phyloP scores from a whole-genome alignment of 2,329 filamentous ascomycete species.

The Hymenoscyphus fraxineus region DNA sequence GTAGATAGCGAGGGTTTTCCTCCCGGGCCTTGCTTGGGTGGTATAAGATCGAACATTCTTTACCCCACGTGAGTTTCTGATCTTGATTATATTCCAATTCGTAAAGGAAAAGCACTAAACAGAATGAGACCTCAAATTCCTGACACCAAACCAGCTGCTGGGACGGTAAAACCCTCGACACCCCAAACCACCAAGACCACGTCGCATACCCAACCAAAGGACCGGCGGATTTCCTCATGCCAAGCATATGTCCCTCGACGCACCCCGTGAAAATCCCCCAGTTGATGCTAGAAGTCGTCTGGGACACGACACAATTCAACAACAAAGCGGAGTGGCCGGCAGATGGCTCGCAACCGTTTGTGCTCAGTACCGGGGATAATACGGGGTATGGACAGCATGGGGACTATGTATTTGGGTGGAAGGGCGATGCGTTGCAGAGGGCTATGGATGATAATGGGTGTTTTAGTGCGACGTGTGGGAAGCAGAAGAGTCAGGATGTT shows the following conservation, averaged over 20 bases:
- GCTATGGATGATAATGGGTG: constrained; percentile 45
- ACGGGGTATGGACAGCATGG: constrained; percentile 47
- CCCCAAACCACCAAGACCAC: constrained; percentile 21
- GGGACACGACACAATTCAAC: constrained; percentile 42
- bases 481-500: constrained; percentile 41
- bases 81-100: not conserved
- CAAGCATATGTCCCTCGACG: constrained; percentile 25
- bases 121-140: constrained; percentile 36
- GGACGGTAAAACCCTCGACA: constrained; percentile 24
- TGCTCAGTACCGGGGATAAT: constrained; percentile 43
- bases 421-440: constrained; percentile 46
- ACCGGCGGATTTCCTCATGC: constrained; percentile 35
- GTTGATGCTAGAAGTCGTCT: constrained; percentile 51
- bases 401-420: constrained; percentile 51
- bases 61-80: constrained; percentile 42
- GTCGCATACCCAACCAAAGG: constrained; percentile 29
- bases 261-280: constrained; percentile 47
- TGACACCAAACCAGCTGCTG: constrained; percentile 39
- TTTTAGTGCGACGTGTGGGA: constrained; percentile 45
- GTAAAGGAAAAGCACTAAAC: not conserved
- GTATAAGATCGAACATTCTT: constrained; percentile 50
- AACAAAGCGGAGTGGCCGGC: constrained; percentile 43
- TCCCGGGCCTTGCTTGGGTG: constrained; percentile 47
- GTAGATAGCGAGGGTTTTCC: constrained; percentile 49
- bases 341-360: constrained; percentile 42